phyloP scores from a whole-genome alignment of 805 yeast genomes.

The Vanderwaltozyma polyspora region DNA sequence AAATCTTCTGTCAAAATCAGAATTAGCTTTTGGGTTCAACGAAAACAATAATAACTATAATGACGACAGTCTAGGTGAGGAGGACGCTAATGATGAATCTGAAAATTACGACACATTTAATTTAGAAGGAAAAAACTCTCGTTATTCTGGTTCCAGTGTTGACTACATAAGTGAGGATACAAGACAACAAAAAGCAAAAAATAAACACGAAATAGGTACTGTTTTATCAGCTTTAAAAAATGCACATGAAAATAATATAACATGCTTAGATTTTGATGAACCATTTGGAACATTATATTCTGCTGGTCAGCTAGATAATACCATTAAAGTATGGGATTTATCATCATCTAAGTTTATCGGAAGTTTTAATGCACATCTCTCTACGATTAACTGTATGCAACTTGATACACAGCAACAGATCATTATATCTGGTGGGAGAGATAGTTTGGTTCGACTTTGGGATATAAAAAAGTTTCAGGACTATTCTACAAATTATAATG shows the following conservation, averaged over 20 bases:
- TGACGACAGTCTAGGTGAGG: too few species aligned
- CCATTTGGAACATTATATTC: constrained; percentile 69
- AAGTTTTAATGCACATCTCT: constrained; percentile 48
- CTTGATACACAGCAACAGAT: constrained; percentile 37
- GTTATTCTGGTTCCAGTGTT: too few species aligned
- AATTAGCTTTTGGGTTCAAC: too few species aligned
- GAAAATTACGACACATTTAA: too few species aligned
- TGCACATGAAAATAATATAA: constrained; percentile 30
- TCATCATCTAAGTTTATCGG: constrained; percentile 42
- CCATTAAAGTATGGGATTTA: constrained; percentile 77
- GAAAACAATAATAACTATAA: too few species aligned
- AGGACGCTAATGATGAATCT: too few species aligned
- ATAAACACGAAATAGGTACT: too few species aligned
- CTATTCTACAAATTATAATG: constrained; percentile 9
- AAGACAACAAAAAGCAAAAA: too few species aligned
- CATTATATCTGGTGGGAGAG: constrained; percentile 43
- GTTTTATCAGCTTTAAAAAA: too few species aligned
- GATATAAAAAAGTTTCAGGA: constrained; percentile 22
- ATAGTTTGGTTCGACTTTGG: constrained; percentile 56
- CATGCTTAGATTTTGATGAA: constrained; percentile 53
- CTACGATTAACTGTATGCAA: constrained; percentile 51
- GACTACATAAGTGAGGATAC: too few species aligned
- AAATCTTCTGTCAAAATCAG: too few species aligned
- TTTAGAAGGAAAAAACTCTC: too few species aligned
- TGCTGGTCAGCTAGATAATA: constrained; percentile 60